These are phyloP conservation scores for Pichia inconspicua DNA, from an alignment of 1,139 yeast genomes.

Conservation along the genomic window DNA sequence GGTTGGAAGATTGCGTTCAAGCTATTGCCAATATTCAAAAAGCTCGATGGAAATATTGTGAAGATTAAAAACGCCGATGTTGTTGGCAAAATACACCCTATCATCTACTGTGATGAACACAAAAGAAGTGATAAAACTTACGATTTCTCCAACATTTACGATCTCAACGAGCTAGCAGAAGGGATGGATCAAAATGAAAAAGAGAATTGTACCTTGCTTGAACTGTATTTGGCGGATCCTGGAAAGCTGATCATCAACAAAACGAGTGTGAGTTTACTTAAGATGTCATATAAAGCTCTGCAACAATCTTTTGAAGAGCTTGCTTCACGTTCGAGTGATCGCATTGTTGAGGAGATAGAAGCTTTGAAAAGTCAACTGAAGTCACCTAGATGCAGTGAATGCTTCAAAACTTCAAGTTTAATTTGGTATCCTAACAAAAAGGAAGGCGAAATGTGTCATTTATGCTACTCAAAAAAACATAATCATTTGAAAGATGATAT, in stretches of 20 bases:
- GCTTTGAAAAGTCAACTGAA: not conserved
- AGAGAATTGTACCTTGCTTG: slow-evolving; percentile 32
- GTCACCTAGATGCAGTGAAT: slow-evolving; percentile 2
- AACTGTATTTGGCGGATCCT: slow-evolving; percentile 38
- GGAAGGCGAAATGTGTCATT: slow-evolving; percentile 21
- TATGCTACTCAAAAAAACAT: slow-evolving; percentile 19
- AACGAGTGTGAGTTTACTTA: slow-evolving; percentile 20
- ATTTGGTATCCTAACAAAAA: slow-evolving; percentile 24
- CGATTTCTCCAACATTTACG: slow-evolving; percentile 16
- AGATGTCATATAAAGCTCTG: slow-evolving; percentile 8
- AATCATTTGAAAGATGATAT: slow-evolving; percentile 12
- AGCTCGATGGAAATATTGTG: slow-evolving; percentile 18
- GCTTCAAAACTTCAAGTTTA: slow-evolving; percentile 7
- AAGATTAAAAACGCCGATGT: slow-evolving; percentile 25
- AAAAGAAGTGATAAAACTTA: slow-evolving; percentile 7
- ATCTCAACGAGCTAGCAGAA: slow-evolving; percentile 33
- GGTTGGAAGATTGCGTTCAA: slow-evolving; percentile 41
- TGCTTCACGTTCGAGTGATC: slow-evolving; percentile 2
- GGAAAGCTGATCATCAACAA: slow-evolving; percentile 18
- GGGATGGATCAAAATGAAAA: slow-evolving; percentile 21
- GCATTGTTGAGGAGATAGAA: not conserved
- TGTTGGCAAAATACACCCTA: slow-evolving; percentile 37
- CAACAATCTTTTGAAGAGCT: slow-evolving; percentile 5
- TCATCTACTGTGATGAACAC: slow-evolving; percentile 40
- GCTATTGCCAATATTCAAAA: slow-evolving; percentile 23